phyloP scores from a whole-genome alignment of 352 stramenopile species.

The Blastocystis sp. region DNA sequence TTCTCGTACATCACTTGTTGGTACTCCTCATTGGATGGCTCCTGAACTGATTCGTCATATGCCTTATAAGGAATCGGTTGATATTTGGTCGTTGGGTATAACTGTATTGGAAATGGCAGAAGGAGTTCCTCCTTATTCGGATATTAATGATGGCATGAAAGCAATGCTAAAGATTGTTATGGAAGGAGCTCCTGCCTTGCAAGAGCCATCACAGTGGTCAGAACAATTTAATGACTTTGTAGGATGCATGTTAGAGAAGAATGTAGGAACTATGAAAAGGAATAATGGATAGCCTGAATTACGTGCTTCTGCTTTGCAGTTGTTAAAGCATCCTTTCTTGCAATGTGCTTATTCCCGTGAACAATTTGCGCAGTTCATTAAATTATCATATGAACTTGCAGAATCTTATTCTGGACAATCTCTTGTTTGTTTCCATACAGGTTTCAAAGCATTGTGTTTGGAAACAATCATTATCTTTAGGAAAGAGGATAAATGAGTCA shows the following conservation, averaged over 20 bases:
- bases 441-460: not conserved
- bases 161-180: constrained; percentile 39
- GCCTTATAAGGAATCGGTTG: constrained; percentile 15
- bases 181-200: not conserved
- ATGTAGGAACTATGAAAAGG: not conserved
- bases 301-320: not conserved
- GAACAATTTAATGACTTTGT: constrained; percentile 43
- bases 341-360: constrained; percentile 9
- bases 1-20: not conserved
- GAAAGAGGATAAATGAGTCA: not conserved
- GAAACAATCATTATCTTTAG: not conserved
- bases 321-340: constrained; percentile 10
- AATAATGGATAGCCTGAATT: not conserved
- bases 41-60: constrained; percentile 33
- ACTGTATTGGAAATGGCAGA: constrained; percentile 54
- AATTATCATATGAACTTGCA: constrained; percentile 7
- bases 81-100: constrained; percentile 52
- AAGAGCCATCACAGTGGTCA: constrained; percentile 6
- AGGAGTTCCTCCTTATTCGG: constrained; percentile 22
- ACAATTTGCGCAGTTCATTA: constrained; percentile 41
- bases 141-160: constrained; percentile 51
- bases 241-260: constrained; percentile 45
- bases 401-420: not conserved
- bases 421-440: not conserved
- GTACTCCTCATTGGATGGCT: constrained; percentile 53